phyloP scores from a whole-genome alignment of 2,329 filamentous ascomycete genomes.

The Pseudopithomyces chartarum region DNA sequence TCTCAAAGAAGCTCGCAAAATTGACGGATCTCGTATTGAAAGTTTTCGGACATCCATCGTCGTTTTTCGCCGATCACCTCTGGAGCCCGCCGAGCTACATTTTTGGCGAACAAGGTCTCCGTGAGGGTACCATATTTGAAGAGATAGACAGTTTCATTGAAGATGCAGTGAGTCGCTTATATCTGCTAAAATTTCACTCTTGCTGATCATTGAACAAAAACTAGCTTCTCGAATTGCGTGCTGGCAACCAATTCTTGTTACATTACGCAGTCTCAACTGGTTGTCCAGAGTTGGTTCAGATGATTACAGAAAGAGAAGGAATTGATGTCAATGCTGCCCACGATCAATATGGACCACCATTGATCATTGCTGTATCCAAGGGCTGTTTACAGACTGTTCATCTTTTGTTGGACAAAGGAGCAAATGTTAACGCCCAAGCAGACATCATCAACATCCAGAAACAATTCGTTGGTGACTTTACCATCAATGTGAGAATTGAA shows the following conservation, averaged over 20 bases:
- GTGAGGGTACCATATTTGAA: no score
- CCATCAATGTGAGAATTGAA: no score
- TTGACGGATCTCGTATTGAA: neutral
- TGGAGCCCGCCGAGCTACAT: neutral
- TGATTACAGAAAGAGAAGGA: neutral
- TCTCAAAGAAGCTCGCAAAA: neutral
- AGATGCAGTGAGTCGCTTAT: no score
- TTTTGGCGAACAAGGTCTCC: no score
- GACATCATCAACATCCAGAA: no score
- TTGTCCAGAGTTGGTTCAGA: slow-evolving; percentile 3
- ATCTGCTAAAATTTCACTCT: neutral
- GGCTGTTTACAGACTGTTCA: neutral
- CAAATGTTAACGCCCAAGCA: neutral
- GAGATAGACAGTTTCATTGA: no score
- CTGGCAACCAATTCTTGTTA: neutral
- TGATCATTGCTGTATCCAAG: neutral
- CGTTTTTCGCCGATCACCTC: neutral
- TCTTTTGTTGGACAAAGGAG: neutral
- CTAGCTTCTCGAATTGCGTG: no score
- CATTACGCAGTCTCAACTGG: slow-evolving; percentile 9
- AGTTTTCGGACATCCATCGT: neutral
- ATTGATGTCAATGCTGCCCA: slow-evolving; percentile 7
- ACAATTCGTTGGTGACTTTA: no score
- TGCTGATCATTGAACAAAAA: neutral
- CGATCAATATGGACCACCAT: neutral